Conservation (phyloP, 2,329 filamentous ascomycete genomes). For the Rachicladosporium sp. region DNA sequence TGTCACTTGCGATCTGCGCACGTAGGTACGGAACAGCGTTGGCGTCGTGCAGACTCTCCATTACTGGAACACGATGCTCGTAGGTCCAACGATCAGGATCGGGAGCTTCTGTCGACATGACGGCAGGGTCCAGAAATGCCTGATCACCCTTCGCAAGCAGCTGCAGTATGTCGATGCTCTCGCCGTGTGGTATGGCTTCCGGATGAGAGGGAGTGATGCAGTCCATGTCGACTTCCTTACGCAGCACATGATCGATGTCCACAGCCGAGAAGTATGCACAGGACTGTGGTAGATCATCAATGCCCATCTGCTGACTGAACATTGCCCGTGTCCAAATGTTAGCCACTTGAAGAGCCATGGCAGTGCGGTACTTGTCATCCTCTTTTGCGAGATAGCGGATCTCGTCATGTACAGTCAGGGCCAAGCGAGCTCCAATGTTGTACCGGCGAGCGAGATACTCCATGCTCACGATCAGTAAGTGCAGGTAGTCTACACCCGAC, state of each 20-base stretch:
- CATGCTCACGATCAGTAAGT: conserved; percentile 87
- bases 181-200: conserved; percentile 66
- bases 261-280: conserved; percentile 94
- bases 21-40: conserved; percentile 47
- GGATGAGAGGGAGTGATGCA: conserved; percentile 84
- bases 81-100: conserved; percentile 54
- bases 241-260: conserved; percentile 87
- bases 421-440: conserved; percentile 70
- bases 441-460: conserved; percentile 80
- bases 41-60: conserved; percentile 48
- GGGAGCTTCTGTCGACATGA: conserved; percentile 47
- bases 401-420: conserved; percentile 94
- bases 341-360: conserved; percentile 84
- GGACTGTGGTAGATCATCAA: conserved; percentile 82
- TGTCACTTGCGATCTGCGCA: conserved; percentile 68
- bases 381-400: conserved; percentile 85
- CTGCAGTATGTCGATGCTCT: conserved; percentile 71
- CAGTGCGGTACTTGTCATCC: conserved; percentile 74
- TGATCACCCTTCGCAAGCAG: conserved; percentile 60
- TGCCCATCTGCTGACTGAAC: conserved; percentile 94
- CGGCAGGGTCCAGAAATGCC: conserved; percentile 56
- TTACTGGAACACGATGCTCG: conserved; percentile 60
- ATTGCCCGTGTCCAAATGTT: conserved; percentile 96
- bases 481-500: conserved; percentile 91
- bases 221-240: conserved; percentile 97